Evolutionary conservation across 2,329 filamentous ascomycete species (phyloP).

Genomic region (Clonostachys sp.): DNA sequence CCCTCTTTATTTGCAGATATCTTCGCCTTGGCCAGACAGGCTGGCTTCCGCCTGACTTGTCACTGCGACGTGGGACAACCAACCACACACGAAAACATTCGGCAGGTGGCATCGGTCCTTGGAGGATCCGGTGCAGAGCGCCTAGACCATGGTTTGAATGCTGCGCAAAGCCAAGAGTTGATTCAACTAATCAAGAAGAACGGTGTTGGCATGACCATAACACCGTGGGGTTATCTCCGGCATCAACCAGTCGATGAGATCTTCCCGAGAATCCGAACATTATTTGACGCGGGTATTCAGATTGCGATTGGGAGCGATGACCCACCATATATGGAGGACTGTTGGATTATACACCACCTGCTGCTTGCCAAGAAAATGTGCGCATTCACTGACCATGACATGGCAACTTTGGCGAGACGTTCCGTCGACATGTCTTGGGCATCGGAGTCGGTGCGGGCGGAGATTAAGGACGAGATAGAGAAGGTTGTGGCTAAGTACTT

Average conservation of each 20-base stretch:
- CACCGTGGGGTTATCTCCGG: conserved; percentile 35
- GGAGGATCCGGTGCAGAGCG: conserved; percentile 54
- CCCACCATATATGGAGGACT: conserved; percentile 67
- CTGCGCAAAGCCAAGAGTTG: conserved; percentile 52
- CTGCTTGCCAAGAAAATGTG: conserved; percentile 38
- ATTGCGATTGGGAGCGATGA: conserved; percentile 70
- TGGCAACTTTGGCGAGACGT: conserved; percentile 31
- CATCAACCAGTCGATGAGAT: conserved; percentile 29
- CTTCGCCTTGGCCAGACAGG: conserved; percentile 22
- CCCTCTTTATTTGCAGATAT: conserved; percentile 33
- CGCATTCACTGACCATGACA: conserved; percentile 28
- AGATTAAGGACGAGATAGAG: conserved; percentile 12
- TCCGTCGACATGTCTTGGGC: conserved; percentile 40
- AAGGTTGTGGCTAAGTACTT: not conserved
- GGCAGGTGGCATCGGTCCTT: conserved; percentile 41
- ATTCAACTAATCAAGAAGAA: conserved; percentile 50
- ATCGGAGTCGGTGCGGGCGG: conserved; percentile 22
- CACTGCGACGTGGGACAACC: conserved; percentile 45
- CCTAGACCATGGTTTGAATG: conserved; percentile 68
- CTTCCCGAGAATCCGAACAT: conserved; percentile 37
- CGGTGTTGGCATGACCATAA: conserved; percentile 59
- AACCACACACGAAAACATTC: conserved; percentile 43
- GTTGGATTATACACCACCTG: conserved; percentile 34
- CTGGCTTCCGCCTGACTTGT: conserved; percentile 36
- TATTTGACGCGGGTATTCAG: conserved; percentile 55